Percentiles rank a stretch among this genome's conserved stretches.
These are phyloP conservation scores for Phytopythium aichiense DNA, from an alignment of 352 stramenopile species.

Conservation along the genomic window DNA sequence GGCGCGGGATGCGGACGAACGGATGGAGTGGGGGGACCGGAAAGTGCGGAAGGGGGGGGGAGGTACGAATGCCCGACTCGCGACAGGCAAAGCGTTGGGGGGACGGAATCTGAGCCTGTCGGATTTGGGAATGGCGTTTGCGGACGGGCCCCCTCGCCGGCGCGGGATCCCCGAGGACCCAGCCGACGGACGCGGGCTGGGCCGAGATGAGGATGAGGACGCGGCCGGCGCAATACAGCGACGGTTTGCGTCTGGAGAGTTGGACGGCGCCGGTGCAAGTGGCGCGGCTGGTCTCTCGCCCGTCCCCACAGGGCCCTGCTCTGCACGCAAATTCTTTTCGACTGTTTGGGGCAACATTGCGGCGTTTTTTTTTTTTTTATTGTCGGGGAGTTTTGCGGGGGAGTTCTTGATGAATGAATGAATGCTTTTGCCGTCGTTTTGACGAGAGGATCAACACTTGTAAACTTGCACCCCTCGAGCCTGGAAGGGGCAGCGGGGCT, in stretches of 20 bases:
- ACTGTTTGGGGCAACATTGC: background rate
- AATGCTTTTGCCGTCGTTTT: too few relatives aligned
- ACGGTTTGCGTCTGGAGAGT: slow-evolving; percentile 1
- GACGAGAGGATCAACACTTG: too few relatives aligned
- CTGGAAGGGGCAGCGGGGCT: background rate
- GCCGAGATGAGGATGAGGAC: background rate
- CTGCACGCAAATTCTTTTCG: background rate
- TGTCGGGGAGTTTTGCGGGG: too few relatives aligned
- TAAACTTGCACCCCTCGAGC: too few relatives aligned
- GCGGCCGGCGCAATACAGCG: background rate
- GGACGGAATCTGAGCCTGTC: slow-evolving; percentile 34
- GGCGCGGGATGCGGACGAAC: slow-evolving; percentile 1
- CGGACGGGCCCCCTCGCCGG: background rate
- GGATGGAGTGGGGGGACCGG: background rate
- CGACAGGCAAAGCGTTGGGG: slow-evolving; percentile 26
- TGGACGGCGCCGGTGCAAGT: background rate
- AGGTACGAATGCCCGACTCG: slow-evolving; percentile 31
- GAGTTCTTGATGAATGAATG: too few relatives aligned
- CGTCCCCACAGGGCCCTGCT: background rate
- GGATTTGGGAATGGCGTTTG: slow-evolving; percentile 34
- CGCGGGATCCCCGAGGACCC: background rate
- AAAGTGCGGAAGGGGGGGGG: background rate
- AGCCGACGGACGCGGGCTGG: background rate
- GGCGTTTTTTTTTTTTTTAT: background rate
- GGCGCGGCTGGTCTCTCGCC: background rate